Percentiles rank a stretch among this genome's conserved stretches.
Evolutionary conservation across 352 stramenopile genomes (phyloP).

Genomic region (Phytophthora colocasiae): DNA sequence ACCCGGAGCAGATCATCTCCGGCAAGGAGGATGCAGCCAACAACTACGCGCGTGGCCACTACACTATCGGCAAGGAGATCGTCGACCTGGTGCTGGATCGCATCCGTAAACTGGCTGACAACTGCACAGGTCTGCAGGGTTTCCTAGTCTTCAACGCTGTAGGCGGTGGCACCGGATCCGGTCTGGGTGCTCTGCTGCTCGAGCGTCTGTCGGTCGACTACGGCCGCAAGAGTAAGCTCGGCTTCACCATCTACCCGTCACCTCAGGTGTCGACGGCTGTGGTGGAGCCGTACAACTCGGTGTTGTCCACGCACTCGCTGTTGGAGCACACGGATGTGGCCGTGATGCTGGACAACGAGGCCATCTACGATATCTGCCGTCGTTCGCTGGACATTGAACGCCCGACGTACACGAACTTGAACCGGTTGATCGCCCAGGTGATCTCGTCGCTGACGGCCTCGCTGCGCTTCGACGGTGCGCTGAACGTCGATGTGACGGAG

Average conservation of each 20-base stretch:
- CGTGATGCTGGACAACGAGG: constrained; percentile 39
- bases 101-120: constrained; percentile 98
- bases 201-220: constrained; percentile 98
- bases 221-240: constrained; percentile 98
- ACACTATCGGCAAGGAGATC: constrained; percentile 96
- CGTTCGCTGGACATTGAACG: constrained; percentile 91
- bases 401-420: constrained; percentile 99
- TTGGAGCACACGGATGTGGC: constrained; percentile 97
- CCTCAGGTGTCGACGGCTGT: constrained; percentile 91
- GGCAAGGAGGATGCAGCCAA: constrained; percentile 97
- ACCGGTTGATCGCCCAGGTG: constrained; percentile 97
- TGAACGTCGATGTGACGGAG: constrained; percentile 99
- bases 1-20: constrained; percentile 99
- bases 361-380: constrained; percentile 42
- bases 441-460: constrained; percentile 98
- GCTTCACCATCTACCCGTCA: constrained; percentile 98
- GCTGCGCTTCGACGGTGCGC: constrained; percentile 97
- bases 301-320: constrained; percentile 96
- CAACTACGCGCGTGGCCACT: constrained; percentile 94
- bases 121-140: constrained; percentile 97
- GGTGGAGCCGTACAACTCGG: constrained; percentile 98
- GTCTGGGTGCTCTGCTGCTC: constrained; percentile 97
- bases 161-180: constrained; percentile 97
- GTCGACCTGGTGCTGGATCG: constrained; percentile 97
- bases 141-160: constrained; percentile 99